Evolutionary conservation across 2,329 filamentous ascomycete species (phyloP), one percentile per base, ranked within the genome.

Genomic region (Aspergillus sojae): DNA sequence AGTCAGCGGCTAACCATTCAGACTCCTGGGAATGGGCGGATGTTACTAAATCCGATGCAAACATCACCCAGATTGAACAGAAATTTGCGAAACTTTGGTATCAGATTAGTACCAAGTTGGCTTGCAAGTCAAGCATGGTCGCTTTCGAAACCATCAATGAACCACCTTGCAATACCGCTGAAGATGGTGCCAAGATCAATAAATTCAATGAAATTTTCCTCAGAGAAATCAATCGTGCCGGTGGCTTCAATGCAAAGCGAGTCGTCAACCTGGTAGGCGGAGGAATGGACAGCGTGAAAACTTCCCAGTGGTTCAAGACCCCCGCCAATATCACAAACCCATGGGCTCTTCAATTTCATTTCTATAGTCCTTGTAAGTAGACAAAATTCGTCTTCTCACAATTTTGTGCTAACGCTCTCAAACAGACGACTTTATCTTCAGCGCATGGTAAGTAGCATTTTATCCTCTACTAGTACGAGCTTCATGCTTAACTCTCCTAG

Each of bases 61-160:
- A 88, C 65, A 63, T 82, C 3, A 81, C 82, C 0, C 74, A 77
- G 67, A 86, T 89, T 12, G 83, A 88, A 67, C 84, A 87, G 66
- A 83, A 83, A 65, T 85, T 88, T 64, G 81, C 83, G 30, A 76
- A 78, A 11, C 78, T 87, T 2, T 89, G 86, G 87, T 77, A 81
- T 26, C 86, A 89, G 68, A 86, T 88, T 65, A 85, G 81, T 12
- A 78, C 77, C 4, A 82, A 82, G 63, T 75, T 88, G 28, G 84
- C 79, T 1, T 87, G 84, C 75, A 86, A 86, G 70, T 82, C 83
- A 1, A 82, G 80, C 32, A 74, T 78, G 19, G 80, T 88, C 3
- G 83, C 85, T 1, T 85, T 88, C 60, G 86, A 89, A 69, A 79
- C 86, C 1, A 84, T 89, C 69, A 88, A 88, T 64, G 86, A 89